A percentile compares a stretch with the other conserved stretches of the same genome.
Conservation (phyloP, 257 asterid genomes). For the Henckelia pumila region DNA sequence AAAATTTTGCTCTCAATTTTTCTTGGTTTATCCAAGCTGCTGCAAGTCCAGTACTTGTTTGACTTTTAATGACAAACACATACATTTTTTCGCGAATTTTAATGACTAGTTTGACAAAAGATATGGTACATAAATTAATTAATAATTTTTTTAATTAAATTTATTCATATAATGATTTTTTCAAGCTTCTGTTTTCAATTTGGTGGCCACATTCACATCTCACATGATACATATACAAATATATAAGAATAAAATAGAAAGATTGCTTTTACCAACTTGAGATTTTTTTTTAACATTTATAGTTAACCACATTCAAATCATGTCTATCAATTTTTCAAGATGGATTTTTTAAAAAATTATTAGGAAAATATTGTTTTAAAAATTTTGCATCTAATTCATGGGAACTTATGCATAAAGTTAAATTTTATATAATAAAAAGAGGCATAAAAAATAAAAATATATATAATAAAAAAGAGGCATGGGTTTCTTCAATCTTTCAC, state of each 20-base stretch:
- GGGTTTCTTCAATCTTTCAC: not conserved
- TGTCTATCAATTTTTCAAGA: too few relatives aligned
- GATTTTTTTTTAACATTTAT: not conserved
- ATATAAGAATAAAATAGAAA: too few relatives aligned
- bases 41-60: not conserved
- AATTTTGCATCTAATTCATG: too few relatives aligned
- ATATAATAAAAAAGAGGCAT: not conserved
- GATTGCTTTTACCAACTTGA: not conserved
- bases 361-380: too few relatives aligned
- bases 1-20: too few relatives aligned
- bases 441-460: too few relatives aligned
- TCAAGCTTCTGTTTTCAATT: not conserved
- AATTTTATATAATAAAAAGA: too few relatives aligned
- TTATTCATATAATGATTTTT: too few relatives aligned
- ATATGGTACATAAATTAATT: not conserved
- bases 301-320: too few relatives aligned
- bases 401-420: too few relatives aligned
- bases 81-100: not conserved
- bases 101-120: not conserved
- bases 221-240: not conserved
- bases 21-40: not conserved
- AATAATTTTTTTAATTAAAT: too few relatives aligned
- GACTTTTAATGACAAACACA: not conserved
- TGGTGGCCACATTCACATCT: not conserved
- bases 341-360: too few relatives aligned